Evolutionary conservation across 2,329 filamentous ascomycete genomes (phyloP), one percentile per base, ranked within the genome.

Genomic region (Stemphylium lycopersici): DNA sequence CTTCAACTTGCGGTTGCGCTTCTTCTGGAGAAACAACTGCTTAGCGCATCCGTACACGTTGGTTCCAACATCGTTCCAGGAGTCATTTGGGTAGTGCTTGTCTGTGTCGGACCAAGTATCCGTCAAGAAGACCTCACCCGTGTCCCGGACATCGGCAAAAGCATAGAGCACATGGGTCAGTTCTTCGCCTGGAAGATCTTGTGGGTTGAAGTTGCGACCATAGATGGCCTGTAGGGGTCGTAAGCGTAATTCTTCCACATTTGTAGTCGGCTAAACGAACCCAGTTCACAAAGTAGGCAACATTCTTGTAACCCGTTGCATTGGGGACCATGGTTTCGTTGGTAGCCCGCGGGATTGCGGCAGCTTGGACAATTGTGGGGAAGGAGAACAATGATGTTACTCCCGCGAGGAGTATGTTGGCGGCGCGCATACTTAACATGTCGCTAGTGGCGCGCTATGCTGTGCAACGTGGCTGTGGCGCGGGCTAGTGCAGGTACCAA

Each of bases 201-300:
- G 71, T 6, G 73, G 72, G 37, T 74, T 60, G 62, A 64, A 73
- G 52, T 72, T 69, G 53, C 73, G 73, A 16, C 65, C 73, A 42
- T 76, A 76, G 43, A 75, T 75, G 40, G 69, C 72, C 73, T 75
- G 53, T 48, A 34, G 2, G 44, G 26, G n/a, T 48, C 55, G 34
- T 58, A 13, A 57, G 34, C 15, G 39, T 18, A 33, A 11, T 32
- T 45, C 20, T 34, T 7, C 39, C 48, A 32, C 18, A 36, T 16
- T 39, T 42, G 36, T 44, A 18, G 22, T 41, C 40, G 44, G 52
- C 41, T 20, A 32, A 34, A 60, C 61, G 15, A 49, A 74, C 73
- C 73, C 73, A 76, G 52, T 76, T 76, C 39, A 74, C 71, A 59
- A 73, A 76, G 56, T 76, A 76, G 1, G 71, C 71, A 24, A 75